Percentiles rank a stretch among this genome's conserved stretches.
phyloP scores from a whole-genome alignment of 208 protist genomes.

The Trypanosoma lewisi region DNA sequence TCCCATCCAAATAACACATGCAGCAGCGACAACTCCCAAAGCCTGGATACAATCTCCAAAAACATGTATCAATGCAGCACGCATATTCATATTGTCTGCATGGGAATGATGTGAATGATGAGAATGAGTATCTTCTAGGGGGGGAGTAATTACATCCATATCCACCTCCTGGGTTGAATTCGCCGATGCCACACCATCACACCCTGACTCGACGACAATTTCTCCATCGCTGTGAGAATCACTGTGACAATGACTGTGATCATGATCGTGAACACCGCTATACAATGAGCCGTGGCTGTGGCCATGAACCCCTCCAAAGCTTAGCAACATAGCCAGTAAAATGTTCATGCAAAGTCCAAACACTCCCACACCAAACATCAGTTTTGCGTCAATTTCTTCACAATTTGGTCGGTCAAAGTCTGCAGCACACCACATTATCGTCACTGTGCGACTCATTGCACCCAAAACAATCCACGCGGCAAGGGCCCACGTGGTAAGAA shows the following conservation, averaged over 20 bases:
- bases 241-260: slow-evolving; percentile 16
- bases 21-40: slow-evolving; percentile 49
- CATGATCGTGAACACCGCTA: neutral
- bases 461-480: slow-evolving; percentile 33
- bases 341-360: slow-evolving; percentile 50
- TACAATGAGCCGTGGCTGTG: slow-evolving; percentile 28
- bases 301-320: slow-evolving; percentile 29
- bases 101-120: neutral
- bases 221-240: neutral
- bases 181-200: neutral
- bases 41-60: slow-evolving; percentile 52
- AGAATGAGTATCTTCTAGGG: neutral
- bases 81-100: slow-evolving; percentile 25
- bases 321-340: slow-evolving; percentile 28
- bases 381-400: slow-evolving; percentile 13
- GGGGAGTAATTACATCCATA: neutral
- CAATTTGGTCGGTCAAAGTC: neutral
- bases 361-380: slow-evolving; percentile 40
- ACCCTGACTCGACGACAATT: neutral
- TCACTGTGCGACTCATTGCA: slow-evolving; percentile 20
- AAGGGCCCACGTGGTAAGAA: slow-evolving; percentile 51
- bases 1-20: slow-evolving; percentile 37
- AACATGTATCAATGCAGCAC: slow-evolving; percentile 50
- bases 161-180: too few species aligned
- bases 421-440: slow-evolving; percentile 17